Conservation (phyloP, 1,284 basidiomycete species). For the Erythrobasidium hasegawianum region DNA sequence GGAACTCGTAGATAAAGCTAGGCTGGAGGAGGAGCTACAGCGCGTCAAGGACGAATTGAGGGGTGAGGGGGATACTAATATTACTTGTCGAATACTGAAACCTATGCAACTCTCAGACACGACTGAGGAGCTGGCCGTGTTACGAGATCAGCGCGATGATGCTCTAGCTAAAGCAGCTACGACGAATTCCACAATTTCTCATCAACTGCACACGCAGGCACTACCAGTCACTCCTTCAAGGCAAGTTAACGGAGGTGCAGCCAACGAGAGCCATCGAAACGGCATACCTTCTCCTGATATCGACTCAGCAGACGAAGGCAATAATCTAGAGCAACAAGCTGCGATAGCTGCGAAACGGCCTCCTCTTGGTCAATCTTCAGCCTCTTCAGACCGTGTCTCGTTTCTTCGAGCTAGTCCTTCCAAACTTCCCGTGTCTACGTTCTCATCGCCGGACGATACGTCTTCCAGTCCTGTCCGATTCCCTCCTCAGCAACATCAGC, state of each 20-base stretch:
- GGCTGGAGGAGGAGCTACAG: conserved; percentile 85
- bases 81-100: neutral
- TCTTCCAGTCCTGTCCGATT: neutral
- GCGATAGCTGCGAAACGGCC: neutral
- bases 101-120: conserved; percentile 3
- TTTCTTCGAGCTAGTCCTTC: neutral
- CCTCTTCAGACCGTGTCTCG: neutral
- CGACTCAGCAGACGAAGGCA: conserved; percentile 13
- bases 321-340: neutral
- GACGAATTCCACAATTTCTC: neutral
- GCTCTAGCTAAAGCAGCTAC: conserved; percentile 11
- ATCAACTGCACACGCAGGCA: neutral
- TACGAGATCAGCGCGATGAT: conserved; percentile 7
- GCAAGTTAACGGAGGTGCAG: neutral
- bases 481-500: conserved; percentile 20
- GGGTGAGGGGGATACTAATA: conserved; percentile 57
- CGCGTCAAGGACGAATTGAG: conserved; percentile 81
- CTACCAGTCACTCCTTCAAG: neutral
- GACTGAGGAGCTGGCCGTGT: conserved; percentile 17
- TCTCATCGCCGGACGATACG: neutral
- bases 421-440: neutral
- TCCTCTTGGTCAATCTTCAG: neutral
- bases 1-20: conserved; percentile 87
- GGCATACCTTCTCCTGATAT: conserved; percentile 13
- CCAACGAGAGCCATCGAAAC: neutral